phyloP scores from a whole-genome alignment of 371 early-diverging fungal genomes.

The Lichtheimia corymbifera region DNA sequence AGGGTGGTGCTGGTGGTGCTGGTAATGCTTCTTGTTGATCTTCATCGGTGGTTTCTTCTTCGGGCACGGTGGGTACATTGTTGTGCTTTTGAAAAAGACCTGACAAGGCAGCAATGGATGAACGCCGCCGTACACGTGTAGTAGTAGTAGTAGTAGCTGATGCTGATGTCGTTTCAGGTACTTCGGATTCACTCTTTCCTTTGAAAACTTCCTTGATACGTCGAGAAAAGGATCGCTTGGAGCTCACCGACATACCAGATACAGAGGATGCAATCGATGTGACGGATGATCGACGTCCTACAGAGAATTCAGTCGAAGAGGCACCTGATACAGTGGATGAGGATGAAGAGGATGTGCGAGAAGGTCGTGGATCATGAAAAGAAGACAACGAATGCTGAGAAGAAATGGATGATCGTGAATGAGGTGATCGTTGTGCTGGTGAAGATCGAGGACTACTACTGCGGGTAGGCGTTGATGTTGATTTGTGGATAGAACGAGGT shows the following conservation, averaged over 20 bases:
- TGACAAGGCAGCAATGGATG: slow-evolving; percentile 38
- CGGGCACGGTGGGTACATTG: slow-evolving; percentile 10
- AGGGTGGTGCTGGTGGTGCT: neutral
- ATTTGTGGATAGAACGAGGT: neutral
- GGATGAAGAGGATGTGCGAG: slow-evolving; percentile 14
- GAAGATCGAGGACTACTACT: neutral
- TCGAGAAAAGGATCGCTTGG: slow-evolving; percentile 40
- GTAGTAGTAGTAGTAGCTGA: no score
- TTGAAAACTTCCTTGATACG: slow-evolving; percentile 46
- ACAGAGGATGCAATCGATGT: slow-evolving; percentile 33
- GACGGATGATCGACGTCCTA: slow-evolving; percentile 31
- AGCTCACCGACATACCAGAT: slow-evolving; percentile 20
- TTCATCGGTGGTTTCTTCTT: slow-evolving; percentile 21
- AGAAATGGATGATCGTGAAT: neutral
- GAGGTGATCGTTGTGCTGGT: neutral
- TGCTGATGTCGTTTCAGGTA: slow-evolving; percentile 11
- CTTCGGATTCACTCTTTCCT: slow-evolving; percentile 5
- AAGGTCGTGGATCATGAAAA: slow-evolving; percentile 4
- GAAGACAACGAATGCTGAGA: slow-evolving; percentile 6
- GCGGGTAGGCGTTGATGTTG: neutral
- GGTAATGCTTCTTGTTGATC: neutral
- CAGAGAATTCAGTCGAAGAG: slow-evolving; percentile 8
- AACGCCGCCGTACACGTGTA: slow-evolving; percentile 21
- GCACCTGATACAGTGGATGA: slow-evolving; percentile 13
- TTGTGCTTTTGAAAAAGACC: slow-evolving; percentile 33